Evolutionary conservation across 768 basidiomycete species (phyloP), one percentile per base, ranked within the genome.

Genomic region (Pluteus cervinus): DNA sequence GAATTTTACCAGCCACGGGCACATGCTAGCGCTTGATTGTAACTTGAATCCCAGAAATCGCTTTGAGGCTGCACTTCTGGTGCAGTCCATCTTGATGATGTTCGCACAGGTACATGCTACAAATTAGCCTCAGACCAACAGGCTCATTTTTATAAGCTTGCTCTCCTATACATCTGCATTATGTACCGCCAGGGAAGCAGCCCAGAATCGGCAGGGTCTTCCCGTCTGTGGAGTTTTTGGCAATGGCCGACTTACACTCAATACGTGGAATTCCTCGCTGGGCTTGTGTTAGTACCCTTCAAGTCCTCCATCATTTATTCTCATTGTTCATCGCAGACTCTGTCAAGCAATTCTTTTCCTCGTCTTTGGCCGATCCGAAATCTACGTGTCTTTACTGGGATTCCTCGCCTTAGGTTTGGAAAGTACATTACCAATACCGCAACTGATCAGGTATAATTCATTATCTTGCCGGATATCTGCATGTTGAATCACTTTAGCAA

Each of bases 81-180:
- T 87, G 7, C 88, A 91, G 58, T 87, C 86, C 12, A 58, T 90
- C 39, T 64, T 91, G 36, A 87, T 91, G 88, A 89, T 91, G 43
- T 44, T 82, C 30, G 77, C 86, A 11, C 88, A 91, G 63, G 87
- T 86, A 51, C 36, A 69, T 50, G 25, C 18, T 42, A 35, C 23
- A 14, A 22, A 7, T 29, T 17, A 4, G 26, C 21, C 14, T 25
- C 4, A 18, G 14, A 21, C 28, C 26, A 31, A 14, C 20, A n/a
- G 15, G 29, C 30, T 34, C 36, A 36, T 33, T 38, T 36, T 47
- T 42, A 30, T 29, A 44, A 90, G 86, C 70, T 91, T 25, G 82
- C 74, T 12, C 61, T 91, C 24, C 56, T 91, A 31, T 89, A 86
- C 55, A 86, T 91, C 39, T 91, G 88, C 51, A 83, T 88, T 39